Evolutionary conservation across 108 stramenopile species (phyloP).

Genomic region (Skeletonema tropicum): DNA sequence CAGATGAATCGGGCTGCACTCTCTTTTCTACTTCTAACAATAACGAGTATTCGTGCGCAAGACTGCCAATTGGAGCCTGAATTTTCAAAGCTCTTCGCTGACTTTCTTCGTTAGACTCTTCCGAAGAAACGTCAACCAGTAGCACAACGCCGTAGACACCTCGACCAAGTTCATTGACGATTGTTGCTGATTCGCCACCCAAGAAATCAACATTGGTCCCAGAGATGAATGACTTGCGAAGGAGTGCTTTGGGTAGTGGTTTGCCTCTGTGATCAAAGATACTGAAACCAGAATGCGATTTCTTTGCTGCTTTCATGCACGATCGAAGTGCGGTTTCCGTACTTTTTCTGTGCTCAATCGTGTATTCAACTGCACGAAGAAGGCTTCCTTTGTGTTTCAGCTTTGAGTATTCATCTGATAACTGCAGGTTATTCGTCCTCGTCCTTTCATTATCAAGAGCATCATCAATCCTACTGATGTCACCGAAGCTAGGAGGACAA

Average conservation of each 20-base stretch:
- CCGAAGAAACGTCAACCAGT: conserved; percentile 30
- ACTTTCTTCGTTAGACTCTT: conserved; percentile 18
- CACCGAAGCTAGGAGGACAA: conserved; percentile 28
- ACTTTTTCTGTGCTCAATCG: conserved; percentile 23
- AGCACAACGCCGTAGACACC: conserved; percentile 78
- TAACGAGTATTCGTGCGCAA: conserved; percentile 73
- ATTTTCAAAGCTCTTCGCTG: conserved; percentile 68
- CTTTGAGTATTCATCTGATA: conserved; percentile 23
- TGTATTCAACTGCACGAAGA: conserved; percentile 32
- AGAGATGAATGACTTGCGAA: conserved; percentile 40
- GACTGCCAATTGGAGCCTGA: conserved; percentile 71
- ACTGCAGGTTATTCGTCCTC: conserved; percentile 17
- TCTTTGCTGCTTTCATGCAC: conserved; percentile 33
- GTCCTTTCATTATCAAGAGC: conserved; percentile 18
- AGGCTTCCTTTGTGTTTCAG: neutral
- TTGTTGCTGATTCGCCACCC: conserved; percentile 47
- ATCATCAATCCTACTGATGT: conserved; percentile 43
- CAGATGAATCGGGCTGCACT: conserved; percentile 22
- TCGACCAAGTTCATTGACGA: conserved; percentile 72
- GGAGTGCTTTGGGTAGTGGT: conserved; percentile 36
- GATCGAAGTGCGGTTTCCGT: conserved; percentile 38
- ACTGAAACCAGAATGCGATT: conserved; percentile 2
- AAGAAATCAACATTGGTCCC: conserved; percentile 51
- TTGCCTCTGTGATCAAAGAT: conserved; percentile 36
- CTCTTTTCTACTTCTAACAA: conserved; percentile 56